Conservation (phyloP, 2,329 filamentous ascomycete species). For the Monosporascus sp. region DNA sequence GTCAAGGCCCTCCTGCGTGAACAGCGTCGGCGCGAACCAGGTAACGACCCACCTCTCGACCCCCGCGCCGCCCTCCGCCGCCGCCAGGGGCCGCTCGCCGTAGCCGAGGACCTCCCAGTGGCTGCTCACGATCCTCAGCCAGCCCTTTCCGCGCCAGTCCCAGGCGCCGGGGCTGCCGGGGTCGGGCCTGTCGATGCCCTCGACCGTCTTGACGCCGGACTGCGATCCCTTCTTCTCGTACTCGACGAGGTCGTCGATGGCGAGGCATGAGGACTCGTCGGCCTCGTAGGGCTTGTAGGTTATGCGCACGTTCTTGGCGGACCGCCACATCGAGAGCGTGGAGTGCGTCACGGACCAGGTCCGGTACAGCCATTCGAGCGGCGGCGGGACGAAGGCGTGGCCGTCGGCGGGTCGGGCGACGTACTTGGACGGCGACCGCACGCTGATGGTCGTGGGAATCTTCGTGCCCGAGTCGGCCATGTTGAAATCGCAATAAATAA, state of each 20-base stretch:
- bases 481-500: neutral
- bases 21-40: slow-evolving; percentile 77
- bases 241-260: slow-evolving; percentile 68
- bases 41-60: slow-evolving; percentile 70
- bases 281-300: slow-evolving; percentile 56
- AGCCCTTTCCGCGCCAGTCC: slow-evolving; percentile 76
- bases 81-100: slow-evolving; percentile 46
- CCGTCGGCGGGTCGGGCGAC: slow-evolving; percentile 20
- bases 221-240: slow-evolving; percentile 38
- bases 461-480: neutral
- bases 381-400: slow-evolving; percentile 36
- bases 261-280: slow-evolving; percentile 31
- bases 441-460: slow-evolving; percentile 22
- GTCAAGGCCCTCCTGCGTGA: slow-evolving; percentile 78
- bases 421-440: slow-evolving; percentile 48
- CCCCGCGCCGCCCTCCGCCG: slow-evolving; percentile 30
- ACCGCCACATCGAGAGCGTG: slow-evolving; percentile 74
- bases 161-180: slow-evolving; percentile 40
- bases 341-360: slow-evolving; percentile 74
- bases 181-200: slow-evolving; percentile 56
- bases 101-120: slow-evolving; percentile 81
- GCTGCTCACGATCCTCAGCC: slow-evolving; percentile 64
- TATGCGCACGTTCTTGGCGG: slow-evolving; percentile 74
- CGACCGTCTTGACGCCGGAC: slow-evolving; percentile 52
- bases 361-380: slow-evolving; percentile 55